Conservation (phyloP, 2,329 filamentous ascomycete species). For the Cercospora sesami region DNA sequence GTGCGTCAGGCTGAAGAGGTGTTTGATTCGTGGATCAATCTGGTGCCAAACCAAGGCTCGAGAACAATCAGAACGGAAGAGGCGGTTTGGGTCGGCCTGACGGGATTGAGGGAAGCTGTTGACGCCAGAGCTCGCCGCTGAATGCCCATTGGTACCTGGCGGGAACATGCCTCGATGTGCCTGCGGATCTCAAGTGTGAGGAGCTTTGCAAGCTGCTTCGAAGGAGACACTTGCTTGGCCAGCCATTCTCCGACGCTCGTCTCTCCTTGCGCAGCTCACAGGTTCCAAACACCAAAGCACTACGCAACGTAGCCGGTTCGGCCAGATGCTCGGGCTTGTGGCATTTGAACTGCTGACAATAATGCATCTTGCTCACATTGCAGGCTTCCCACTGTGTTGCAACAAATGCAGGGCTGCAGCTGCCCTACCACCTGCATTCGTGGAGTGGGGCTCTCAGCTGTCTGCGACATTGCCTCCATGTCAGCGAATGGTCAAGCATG, state of each 20-base stretch:
- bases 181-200: slow-evolving; percentile 10
- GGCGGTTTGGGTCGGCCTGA: slow-evolving; percentile 74
- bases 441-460: background rate
- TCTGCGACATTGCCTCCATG: background rate
- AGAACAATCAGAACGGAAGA: slow-evolving; percentile 82
- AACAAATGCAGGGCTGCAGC: slow-evolving; percentile 4
- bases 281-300: background rate
- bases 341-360: background rate
- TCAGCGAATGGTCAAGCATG: background rate
- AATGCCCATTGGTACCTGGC: slow-evolving; percentile 20
- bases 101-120: slow-evolving; percentile 58
- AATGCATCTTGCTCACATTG: background rate
- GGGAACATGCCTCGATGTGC: slow-evolving; percentile 10
- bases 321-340: background rate
- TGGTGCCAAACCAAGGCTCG: slow-evolving; percentile 77
- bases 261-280: background rate
- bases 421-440: slow-evolving; percentile 5
- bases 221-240: background rate
- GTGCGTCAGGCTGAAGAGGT: slow-evolving; percentile 66
- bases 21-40: slow-evolving; percentile 83
- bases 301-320: background rate
- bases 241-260: background rate
- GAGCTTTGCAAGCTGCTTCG: background rate
- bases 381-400: background rate
- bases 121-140: slow-evolving; percentile 28